These are phyloP conservation scores for Dactylonectria macrodidyma DNA, from an alignment of 2,329 filamentous ascomycete genomes.

Conservation along the genomic window DNA sequence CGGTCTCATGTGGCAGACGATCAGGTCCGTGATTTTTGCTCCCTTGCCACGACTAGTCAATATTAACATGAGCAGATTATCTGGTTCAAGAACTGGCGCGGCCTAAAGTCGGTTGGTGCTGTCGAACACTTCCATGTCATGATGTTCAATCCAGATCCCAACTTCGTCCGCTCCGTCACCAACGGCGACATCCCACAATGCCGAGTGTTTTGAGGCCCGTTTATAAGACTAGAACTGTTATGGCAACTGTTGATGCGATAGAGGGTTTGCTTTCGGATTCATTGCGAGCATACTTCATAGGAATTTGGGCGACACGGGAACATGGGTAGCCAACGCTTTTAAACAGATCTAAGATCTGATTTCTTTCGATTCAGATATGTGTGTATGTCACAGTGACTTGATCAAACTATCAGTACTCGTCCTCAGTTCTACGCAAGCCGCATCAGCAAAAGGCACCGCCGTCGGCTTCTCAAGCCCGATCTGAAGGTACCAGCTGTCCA, in stretches of 20 bases:
- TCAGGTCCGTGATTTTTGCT: conserved; percentile 60
- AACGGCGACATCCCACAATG: conserved; percentile 79
- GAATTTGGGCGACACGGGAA: background rate
- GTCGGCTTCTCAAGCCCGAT: conserved; percentile 80
- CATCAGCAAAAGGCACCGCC: conserved; percentile 80
- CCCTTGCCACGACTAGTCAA: background rate
- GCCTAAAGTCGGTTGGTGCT: conserved; percentile 86
- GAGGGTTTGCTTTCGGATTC: conserved; percentile 2
- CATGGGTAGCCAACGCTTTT: background rate
- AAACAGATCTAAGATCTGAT: background rate
- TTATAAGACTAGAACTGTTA: background rate
- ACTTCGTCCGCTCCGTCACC: conserved; percentile 80
- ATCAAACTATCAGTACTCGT: conserved; percentile 47
- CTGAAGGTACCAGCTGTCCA: conserved; percentile 63
- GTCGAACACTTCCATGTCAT: conserved; percentile 97
- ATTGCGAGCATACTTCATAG: background rate
- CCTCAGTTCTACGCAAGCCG: conserved; percentile 73
- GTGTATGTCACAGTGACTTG: background rate
- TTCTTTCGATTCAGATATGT: background rate
- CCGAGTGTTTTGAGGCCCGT: conserved; percentile 53
- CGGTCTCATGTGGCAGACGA: conserved; percentile 64
- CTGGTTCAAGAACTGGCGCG: conserved; percentile 83
- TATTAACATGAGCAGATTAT: conserved; percentile 49
- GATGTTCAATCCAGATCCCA: conserved; percentile 82
- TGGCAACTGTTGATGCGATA: background rate